Conservation (phyloP, 371 early-diverging fungal genomes). For the Capillidium rhysosporum region DNA sequence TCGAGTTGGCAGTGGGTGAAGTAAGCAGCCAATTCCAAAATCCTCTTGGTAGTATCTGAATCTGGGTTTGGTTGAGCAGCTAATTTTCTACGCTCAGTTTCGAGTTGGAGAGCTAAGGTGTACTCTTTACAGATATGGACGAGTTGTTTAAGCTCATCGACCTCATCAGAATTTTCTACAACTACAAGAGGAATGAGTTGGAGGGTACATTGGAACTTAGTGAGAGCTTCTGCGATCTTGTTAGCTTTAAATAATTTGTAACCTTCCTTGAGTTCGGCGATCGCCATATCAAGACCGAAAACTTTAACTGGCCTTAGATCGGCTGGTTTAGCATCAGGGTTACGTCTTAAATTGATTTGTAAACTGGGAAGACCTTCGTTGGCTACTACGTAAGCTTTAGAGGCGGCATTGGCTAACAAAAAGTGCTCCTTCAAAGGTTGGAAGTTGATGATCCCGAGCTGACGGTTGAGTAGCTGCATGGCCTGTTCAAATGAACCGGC, state of each 20-base stretch:
- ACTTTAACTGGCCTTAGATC: conserved; percentile 27
- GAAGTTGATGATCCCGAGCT: conserved; percentile 75
- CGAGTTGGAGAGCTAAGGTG: conserved; percentile 65
- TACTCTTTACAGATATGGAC: conserved; percentile 77
- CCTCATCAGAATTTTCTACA: conserved; percentile 29
- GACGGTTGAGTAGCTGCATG: conserved; percentile 78
- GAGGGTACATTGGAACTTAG: conserved; percentile 49
- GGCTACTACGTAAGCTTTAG: conserved; percentile 39
- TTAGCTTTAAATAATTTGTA: conserved; percentile 54
- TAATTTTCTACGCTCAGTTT: conserved; percentile 44
- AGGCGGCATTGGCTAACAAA: conserved; percentile 54
- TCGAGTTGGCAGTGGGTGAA: conserved; percentile 84
- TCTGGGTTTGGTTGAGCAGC: conserved; percentile 10
- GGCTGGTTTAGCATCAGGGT: conserved; percentile 27
- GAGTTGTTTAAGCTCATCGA: conserved; percentile 47
- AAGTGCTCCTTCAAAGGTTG: conserved; percentile 72
- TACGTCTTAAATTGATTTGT: conserved; percentile 34
- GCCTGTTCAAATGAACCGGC: conserved; percentile 87
- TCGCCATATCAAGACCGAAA: conserved; percentile 25
- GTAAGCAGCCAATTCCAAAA: conserved; percentile 79
- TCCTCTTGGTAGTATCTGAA: conserved; percentile 34
- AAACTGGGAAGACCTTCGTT: conserved; percentile 38
- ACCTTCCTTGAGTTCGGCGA: conserved; percentile 46
- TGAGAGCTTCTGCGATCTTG: conserved; percentile 51
- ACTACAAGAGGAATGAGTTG: conserved; percentile 49